Percentiles rank a stretch among this genome's conserved stretches.
These are phyloP conservation scores for Cordyceps cicadae DNA, from an alignment of 2,329 filamentous ascomycete species.

Conservation along the genomic window DNA sequence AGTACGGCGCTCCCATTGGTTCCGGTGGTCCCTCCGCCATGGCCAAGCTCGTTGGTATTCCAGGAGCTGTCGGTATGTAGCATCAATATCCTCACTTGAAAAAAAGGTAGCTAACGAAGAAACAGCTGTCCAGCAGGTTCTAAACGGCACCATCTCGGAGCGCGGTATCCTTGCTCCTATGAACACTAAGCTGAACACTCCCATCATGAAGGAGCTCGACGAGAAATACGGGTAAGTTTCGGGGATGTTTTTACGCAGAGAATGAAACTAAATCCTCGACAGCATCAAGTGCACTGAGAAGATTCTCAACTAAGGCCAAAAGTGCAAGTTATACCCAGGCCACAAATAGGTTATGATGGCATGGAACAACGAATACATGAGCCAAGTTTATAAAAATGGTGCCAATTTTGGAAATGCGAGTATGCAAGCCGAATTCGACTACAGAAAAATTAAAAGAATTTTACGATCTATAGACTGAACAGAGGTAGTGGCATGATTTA, in stretches of 20 bases:
- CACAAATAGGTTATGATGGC: not conserved
- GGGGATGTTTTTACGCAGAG: fast-evolving
- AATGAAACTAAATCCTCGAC: not conserved
- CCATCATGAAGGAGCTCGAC: conserved; percentile 70
- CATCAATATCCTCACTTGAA: not conserved
- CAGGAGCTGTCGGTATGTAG: conserved; percentile 33
- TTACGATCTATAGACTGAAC: not conserved
- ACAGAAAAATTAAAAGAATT: not conserved
- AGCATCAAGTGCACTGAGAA: conserved; percentile 11
- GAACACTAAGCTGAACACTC: conserved; percentile 60
- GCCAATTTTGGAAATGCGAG: not conserved
- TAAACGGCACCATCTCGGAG: conserved; percentile 64
- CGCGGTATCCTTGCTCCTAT: conserved; percentile 73
- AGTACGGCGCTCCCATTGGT: conserved; percentile 71
- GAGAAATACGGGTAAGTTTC: conserved; percentile 53
- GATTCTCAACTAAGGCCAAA: conserved; percentile 2
- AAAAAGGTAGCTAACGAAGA: conserved; percentile 23
- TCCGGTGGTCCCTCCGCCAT: conserved; percentile 75
- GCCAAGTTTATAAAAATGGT: not conserved
- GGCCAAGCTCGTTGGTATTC: conserved; percentile 73
- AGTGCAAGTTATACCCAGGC: not conserved
- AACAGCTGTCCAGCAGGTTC: conserved; percentile 69
- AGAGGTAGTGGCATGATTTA: not conserved
- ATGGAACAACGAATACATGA: not conserved
- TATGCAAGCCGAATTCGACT: not conserved